Base-by-base conservation (phyloP, 2,329 filamentous ascomycete species). In the Calonectria hawksworthii region DNA sequence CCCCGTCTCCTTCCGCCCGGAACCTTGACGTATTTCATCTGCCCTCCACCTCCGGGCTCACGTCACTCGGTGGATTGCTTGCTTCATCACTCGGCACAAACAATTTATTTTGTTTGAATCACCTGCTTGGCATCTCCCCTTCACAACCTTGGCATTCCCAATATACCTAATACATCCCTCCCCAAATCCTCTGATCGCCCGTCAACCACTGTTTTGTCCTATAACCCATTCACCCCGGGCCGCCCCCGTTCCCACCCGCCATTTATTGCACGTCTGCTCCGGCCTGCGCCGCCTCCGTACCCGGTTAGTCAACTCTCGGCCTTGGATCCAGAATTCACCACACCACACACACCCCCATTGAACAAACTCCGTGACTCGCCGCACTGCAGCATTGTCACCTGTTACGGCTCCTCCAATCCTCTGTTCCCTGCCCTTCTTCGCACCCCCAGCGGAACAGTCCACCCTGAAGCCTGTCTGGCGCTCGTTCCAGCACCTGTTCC, bases 21-120 rank as follows among this genome's bases (percentile, higher is more conserved):
- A 61, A 34, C 65, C n/a, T 73, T 61, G 47, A 61, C 71, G 54
- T 65, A 65, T 32, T 73, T 69, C 71, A 56, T 65, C 70, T 50
- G 32, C 44, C 67, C n/a, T 54, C 36, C 52, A n/a, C 41, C 65
- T 56, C 50, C 36, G 23, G 30, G n/a, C 50, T 65, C 36, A 54
- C 63, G 18, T 73, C 59, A 51, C 65, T 6, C 52, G 44, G 51
- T 54, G 26, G n/a, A 59, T 47, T 67, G 28, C 16, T 66, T 38
- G 47, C 65, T 41, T 38, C 38, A 63, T 41, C 56, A 63, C 54
- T 68, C 71, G 34, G 26, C 38, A 56, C 66, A 21, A 32, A 5
- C 21, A 38, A 59, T 36, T 68, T 30, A 16, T 23, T 28, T 30
- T 21, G 14, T 52, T 71, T 52, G 34, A 47, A 47, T 50, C 52